phyloP scores from a whole-genome alignment of 495 filamentous ascomycete species.

The Acidiella bohemica region DNA sequence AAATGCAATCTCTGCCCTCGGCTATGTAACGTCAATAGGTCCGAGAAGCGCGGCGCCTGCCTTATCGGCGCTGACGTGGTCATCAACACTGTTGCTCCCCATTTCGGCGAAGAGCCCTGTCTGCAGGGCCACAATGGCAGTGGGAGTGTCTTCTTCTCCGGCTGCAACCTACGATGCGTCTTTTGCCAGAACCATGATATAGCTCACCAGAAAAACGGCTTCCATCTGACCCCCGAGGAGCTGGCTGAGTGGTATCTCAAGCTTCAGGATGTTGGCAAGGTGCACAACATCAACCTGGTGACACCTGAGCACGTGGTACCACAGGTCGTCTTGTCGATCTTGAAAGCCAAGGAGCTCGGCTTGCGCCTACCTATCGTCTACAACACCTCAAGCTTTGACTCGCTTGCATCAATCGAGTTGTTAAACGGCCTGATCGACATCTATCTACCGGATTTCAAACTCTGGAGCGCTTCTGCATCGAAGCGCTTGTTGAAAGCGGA shows the following conservation, averaged over 20 bases:
- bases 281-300: slow-evolving; percentile 70
- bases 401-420: slow-evolving; percentile 47
- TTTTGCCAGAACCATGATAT: slow-evolving; percentile 81
- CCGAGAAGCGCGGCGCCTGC: slow-evolving; percentile 56
- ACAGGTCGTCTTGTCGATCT: slow-evolving; percentile 56
- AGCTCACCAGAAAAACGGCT: slow-evolving; percentile 55
- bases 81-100: slow-evolving; percentile 65
- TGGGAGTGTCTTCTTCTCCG: slow-evolving; percentile 55
- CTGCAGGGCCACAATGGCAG: slow-evolving; percentile 63
- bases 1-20: slow-evolving; percentile 69
- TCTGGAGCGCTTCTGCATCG: slow-evolving; percentile 51
- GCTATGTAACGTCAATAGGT: slow-evolving; percentile 59
- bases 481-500: slow-evolving; percentile 59
- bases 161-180: slow-evolving; percentile 62
- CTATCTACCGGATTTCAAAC: slow-evolving; percentile 68
- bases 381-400: slow-evolving; percentile 67
- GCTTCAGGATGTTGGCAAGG: slow-evolving; percentile 54
- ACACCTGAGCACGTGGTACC: slow-evolving; percentile 70
- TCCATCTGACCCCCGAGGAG: slow-evolving; percentile 62
- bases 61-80: slow-evolving; percentile 59
- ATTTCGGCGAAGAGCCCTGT: slow-evolving; percentile 61
- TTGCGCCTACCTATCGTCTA: slow-evolving; percentile 59
- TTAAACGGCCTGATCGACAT: slow-evolving; percentile 66
- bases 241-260: slow-evolving; percentile 67
- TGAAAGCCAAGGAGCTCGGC: slow-evolving; percentile 52